Base-by-base conservation (phyloP, 139 green algal species). In the Chlamydomonas incerta region DNA sequence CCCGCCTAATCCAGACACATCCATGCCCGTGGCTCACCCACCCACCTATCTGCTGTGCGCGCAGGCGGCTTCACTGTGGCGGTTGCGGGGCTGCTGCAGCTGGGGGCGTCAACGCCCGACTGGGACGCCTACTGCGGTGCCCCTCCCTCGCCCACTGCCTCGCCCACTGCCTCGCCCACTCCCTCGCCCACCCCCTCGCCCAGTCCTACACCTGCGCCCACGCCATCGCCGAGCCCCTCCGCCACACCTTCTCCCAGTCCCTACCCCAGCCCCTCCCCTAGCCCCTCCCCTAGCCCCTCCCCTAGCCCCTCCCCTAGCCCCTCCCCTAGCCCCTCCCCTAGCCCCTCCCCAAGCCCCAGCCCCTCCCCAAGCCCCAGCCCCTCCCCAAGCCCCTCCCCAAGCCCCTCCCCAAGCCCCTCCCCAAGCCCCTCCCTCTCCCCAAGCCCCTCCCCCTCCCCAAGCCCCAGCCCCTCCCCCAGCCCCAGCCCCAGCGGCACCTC, bases 1-100 rank as follows among this genome's bases (percentile, higher is more conserved):
- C n/a, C n/a, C n/a, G n/a, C n/a, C n/a, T n/a, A n/a, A n/a, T n/a
- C n/a, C n/a, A n/a, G n/a, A n/a, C n/a, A n/a, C n/a, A n/a, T n/a
- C n/a, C n/a, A n/a, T n/a, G n/a, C n/a, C n/a, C n/a, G n/a, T n/a
- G n/a, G n/a, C n/a, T n/a, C n/a, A n/a, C n/a, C n/a, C n/a, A n/a
- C n/a, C n/a, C n/a, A n/a, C n/a, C n/a, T n/a, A n/a, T n/a, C n/a
- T n/a, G n/a, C n/a, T n/a, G n/a, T n/a, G n/a, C 8, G 41, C 41
- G 41, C 41, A 50, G 41, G 72, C 57, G 87, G 69, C 14, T 88
- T 91, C 87, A 90, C 72, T 15, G 89, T 85, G 13, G 87, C 87
- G n/a, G 34, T 82, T 23, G 57, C 74, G 6, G 74, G 52, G 1
- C n/a, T 80, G 73, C 73, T 68, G 73, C 52, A 67, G 52, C 52